Base-by-base conservation (phyloP, 495 filamentous ascomycete species). In the Penicillium alfredii region DNA sequence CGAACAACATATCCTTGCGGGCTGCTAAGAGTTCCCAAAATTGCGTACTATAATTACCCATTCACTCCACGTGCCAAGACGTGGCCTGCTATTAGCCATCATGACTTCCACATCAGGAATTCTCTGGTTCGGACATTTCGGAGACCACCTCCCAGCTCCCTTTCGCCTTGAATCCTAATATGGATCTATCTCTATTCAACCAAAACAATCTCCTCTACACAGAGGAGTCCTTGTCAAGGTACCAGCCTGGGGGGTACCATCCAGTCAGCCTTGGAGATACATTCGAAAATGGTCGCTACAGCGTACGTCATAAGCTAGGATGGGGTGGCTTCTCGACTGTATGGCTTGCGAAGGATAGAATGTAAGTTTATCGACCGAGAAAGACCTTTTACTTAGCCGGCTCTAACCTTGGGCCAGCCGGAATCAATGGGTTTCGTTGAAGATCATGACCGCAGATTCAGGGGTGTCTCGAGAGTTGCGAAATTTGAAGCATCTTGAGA, bases 261-360 rank as follows among this genome's bases (percentile, higher is more conserved):
- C 87, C 86, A 2, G 83, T 89, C 7, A 66, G 69, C 24, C 76
- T 92, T 21, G 88, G 86, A 30, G 88, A 92, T 62, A 78, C 80
- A 42, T 92, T 90, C 66, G 84, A 88, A 48, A 73, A 88, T 53
- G 82, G 81, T 30, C 82, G 82, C 54, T 93, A 93, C 64, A 84
- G 81, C 3, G 73, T 92, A 28, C n/a, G 30, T 35, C 80, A 86
- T 43, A 92, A 94, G 67, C 69, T 94, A 26, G 87, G 85, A 19
- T 93, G 80, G 81, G 86, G 87, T 40, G 83, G 88, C 46, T 90
- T 86, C 66, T 88, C 84, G 3, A 93, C 87, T 1, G 86, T 90
- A 14, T 94, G 87, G 87, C 69, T 94, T 33, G 61, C 55, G 4
- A 47, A 40, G 11, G 61, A 71, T 35, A 49, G 26, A 47, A 30